Evolutionary conservation across 768 basidiomycete species (phyloP).

Genomic region (Strobilomyces echinocephalus): DNA sequence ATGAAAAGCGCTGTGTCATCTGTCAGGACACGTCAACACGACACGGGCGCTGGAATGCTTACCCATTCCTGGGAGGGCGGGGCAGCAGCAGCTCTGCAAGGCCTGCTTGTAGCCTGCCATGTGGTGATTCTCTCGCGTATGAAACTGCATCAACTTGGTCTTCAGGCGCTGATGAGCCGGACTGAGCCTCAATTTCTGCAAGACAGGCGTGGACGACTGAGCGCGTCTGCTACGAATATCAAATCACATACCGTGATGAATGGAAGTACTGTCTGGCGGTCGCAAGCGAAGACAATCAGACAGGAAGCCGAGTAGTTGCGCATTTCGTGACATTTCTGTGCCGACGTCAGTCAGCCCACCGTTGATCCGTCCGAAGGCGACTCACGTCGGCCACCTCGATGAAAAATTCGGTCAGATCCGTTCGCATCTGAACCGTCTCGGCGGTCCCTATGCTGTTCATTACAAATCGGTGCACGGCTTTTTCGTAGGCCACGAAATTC

Average conservation of each 20-base stretch:
- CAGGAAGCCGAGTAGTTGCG: conserved; percentile 44
- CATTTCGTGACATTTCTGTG: conserved; percentile 40
- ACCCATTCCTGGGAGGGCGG: conserved; percentile 33
- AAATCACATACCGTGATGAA: conserved; percentile 21
- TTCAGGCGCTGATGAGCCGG: conserved; percentile 20
- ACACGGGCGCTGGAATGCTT: background rate
- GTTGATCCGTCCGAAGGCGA: background rate
- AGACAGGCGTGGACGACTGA: background rate
- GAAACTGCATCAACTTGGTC: conserved; percentile 17
- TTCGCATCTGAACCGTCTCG: conserved; percentile 17
- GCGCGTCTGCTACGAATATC: background rate
- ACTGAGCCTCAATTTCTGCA: conserved; percentile 25
- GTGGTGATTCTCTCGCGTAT: conserved; percentile 23
- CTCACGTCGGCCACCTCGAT: conserved; percentile 42
- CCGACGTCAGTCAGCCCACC: background rate
- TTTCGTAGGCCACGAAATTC: conserved; percentile 34
- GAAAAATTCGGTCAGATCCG: conserved; percentile 38
- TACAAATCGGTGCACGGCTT: conserved; percentile 38
- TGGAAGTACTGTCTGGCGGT: conserved; percentile 34
- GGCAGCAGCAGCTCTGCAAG: conserved; percentile 24
- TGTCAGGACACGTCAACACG: conserved; percentile 1
- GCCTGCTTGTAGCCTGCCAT: conserved; percentile 30
- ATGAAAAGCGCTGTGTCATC: conserved; percentile 27
- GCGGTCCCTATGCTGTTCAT: conserved; percentile 34
- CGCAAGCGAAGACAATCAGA: conserved; percentile 39